Evolutionary conservation across 139 green algal genomes (phyloP), one percentile per base, ranked within the genome.

Genomic region (Coelastrella sp.): DNA sequence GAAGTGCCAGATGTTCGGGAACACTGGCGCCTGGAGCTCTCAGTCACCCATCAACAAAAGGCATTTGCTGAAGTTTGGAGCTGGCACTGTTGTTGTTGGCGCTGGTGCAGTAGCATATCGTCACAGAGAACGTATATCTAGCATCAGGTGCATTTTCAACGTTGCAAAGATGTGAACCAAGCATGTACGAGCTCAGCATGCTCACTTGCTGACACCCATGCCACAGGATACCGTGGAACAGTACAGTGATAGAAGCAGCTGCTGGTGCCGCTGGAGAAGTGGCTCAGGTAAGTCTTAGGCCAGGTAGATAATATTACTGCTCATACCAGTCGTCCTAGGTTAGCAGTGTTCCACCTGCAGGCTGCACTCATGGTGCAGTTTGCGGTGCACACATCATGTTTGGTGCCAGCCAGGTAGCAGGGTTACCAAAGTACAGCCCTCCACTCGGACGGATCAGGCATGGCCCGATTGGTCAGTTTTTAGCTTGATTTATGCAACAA

Each of bases 221-320:
- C n/a, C n/a, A n/a, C 60, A 84, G 78, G 62, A 4, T 63, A 8
- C 27, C 23, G 13, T 43, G 72, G 35, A 75, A 71, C 40, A 84
- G 62, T 60, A 84, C 78, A 32, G 4, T 84, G 7, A 84, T 84
- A 19, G 60, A 76, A 45, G 78, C 60, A 30, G 11, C 76, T 30
- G 59, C 60, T 19, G 60, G 78, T 30, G 78, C 78, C 40, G 78
- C 62, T 66, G 78, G 78, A 4, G 78, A 84, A 34, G 78, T 84
- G 6, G 59, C 78, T 25, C 78, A 84, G 78, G 78, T 75, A 11
- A 38, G 15, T n/a, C n/a, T n/a, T n/a, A n/a, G n/a, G n/a, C n/a
- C n/a, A n/a, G n/a, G n/a, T n/a, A n/a, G n/a, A n/a, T n/a, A n/a
- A n/a, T n/a, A n/a, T n/a, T n/a, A n/a, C 53, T 63, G 41, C 60